Base-by-base conservation (phyloP, 1,284 basidiomycete genomes). In the Tetrapyrgos nigripes region DNA sequence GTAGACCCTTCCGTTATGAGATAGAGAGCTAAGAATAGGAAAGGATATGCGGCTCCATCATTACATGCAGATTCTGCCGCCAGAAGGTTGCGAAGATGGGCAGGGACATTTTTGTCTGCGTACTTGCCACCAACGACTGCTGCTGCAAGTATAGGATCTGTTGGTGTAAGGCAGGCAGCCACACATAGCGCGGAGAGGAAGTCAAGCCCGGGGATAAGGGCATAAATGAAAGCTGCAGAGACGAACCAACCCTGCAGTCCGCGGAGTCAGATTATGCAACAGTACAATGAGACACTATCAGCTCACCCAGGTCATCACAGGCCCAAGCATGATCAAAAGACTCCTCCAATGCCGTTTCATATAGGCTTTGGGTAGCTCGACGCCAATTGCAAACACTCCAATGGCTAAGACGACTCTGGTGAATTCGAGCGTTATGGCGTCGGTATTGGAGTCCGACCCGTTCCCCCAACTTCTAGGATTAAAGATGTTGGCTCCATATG, bases 321-420 rank as follows among this genome's bases (percentile, higher is more conserved):
- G 96, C 11, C 87, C 88, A 19, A 99, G 83, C 1, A 99, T 82
- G 74, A 96, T 93, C 61, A 91, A 83, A 2, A 99, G 73, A 59
- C 93, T 93, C 66, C 84, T 88, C 96, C 96, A 98, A 70, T 99
- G 97, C 23, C 87, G 84, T 46, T 83, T 80, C 83, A 98, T 92
- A 75, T 98, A 98, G 33, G 91, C 90, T 76, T 96, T 96, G 26
- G 96, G 96, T 69, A 97, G 78, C 70, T 97, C 94, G 40, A 99
- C 97, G 3, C 97, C 97, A 61, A 99, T 94, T 10, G 97, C 96
- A 74, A 99, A 99, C 3, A 99, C 97, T 40, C 96, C 96, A 58
- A 99, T 92, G 5, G 97, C 97, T 50, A 99, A 89, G 57, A 98
- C 93, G 58, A 99, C 90, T n/a, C 97, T 85, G 21, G 95, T 96